Base-by-base conservation (phyloP, 139 green algal genomes). In the Astrephomene gubernaculifera region DNA sequence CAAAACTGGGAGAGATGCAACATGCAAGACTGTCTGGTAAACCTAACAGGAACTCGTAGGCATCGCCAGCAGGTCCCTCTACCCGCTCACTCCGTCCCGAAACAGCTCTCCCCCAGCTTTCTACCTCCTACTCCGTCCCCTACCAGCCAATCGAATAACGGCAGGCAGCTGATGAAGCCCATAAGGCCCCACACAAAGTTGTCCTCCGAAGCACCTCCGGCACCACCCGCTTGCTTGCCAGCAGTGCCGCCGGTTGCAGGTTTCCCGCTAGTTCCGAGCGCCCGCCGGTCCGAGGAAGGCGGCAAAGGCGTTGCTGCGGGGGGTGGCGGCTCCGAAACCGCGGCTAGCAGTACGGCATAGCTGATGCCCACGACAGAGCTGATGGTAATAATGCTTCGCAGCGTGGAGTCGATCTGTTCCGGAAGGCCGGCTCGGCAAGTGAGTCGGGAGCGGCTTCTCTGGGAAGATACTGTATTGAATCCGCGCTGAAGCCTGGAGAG, bases 141-240 rank as follows among this genome's bases (percentile, higher is more conserved):
- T 44, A 86, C 79, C 79, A 86, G 45, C 79, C 79, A 86, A 65
- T 45, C 22, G 45, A 86, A 86, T 7, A 86, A 45, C 24, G 79
- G 79, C 45, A 86, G 52, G 79, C 29, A 79, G 79, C 65, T 86
- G 45, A 86, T 76, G 65, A 78, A 78, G 64, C 79, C 79, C 79
- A 86, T 86, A 19, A 78, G 33, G 5, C 79, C 79, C 79, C 79
- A 86, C 33, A 68, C 44, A 35, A 86, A 86, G 64, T 78, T 78
- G 64, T 86, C 79, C 24, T 78, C 79, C 0, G 27, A 31, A 17
- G 4, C 71, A 27, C 10, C 22, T 4, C 9, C 38, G 38, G 38
- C 1, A 7, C 14, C 12, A 35, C 38, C n/a, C n/a, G n/a, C n/a
- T n/a, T n/a, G n/a, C n/a, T n/a, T n/a, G n/a, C n/a, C n/a, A n/a